phyloP scores from a whole-genome alignment of 495 filamentous ascomycete species.

The Hypoxylon intermedium region DNA sequence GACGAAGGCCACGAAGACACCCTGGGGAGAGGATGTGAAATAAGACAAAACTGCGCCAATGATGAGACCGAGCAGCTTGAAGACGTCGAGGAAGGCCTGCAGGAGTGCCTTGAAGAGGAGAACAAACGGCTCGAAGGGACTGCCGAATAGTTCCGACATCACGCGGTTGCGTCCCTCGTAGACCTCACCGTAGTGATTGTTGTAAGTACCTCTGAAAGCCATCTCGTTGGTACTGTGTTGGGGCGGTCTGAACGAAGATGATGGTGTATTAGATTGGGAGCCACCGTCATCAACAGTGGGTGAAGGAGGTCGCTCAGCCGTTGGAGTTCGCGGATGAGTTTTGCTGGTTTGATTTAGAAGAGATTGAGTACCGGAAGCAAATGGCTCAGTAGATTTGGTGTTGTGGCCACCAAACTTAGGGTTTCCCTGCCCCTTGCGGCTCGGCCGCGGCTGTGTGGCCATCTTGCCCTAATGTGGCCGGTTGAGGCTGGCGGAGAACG shows the following conservation, averaged over 20 bases:
- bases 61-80: conserved; percentile 28
- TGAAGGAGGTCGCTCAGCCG: not conserved
- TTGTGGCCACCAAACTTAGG: not conserved
- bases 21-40: not conserved
- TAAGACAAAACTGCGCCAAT: not conserved
- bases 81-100: conserved; percentile 15
- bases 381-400: not conserved
- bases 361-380: not conserved
- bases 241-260: conserved; percentile 9
- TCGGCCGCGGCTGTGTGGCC: conserved; percentile 5
- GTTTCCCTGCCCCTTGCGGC: conserved; percentile 7
- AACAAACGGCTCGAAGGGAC: too few species aligned
- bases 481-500: not conserved
- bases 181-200: not conserved
- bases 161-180: too few species aligned
- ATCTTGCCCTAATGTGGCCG: conserved; percentile 6
- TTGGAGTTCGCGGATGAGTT: conserved; percentile 5
- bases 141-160: too few species aligned
- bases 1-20: conserved; percentile 19
- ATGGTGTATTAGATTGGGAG: not conserved
- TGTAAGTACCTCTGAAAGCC: not conserved
- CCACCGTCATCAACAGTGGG: conserved; percentile 2
- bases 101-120: not conserved
- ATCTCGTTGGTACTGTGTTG: conserved; percentile 15
- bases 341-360: not conserved